Percentiles rank a stretch among this genome's conserved stretches.
phyloP scores from a whole-genome alignment of 2,329 filamentous ascomycete species.

The Fusarium sp. region DNA sequence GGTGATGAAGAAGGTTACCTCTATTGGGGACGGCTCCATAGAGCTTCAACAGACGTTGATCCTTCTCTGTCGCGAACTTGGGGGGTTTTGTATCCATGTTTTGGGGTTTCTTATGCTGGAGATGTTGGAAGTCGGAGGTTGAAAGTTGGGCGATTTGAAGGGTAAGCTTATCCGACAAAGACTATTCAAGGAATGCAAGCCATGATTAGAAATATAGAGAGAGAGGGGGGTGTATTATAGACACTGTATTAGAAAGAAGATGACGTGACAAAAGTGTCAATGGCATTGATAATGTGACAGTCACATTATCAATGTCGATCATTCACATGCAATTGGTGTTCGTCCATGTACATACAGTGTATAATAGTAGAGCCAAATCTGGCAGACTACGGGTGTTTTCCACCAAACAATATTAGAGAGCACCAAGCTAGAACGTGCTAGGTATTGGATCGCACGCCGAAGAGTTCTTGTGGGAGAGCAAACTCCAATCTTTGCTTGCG shows the following conservation, averaged over 20 bases:
- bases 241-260: neutral
- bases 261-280: neutral
- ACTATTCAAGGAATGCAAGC: too few relatives aligned
- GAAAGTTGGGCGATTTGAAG: too few relatives aligned
- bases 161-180: neutral
- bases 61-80: neutral
- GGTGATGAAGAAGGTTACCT: conserved; percentile 29
- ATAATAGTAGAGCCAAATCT: too few relatives aligned
- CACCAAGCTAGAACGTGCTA: neutral
- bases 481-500: conserved; percentile 45
- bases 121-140: neutral
- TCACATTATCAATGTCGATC: neutral
- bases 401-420: neutral
- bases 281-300: neutral
- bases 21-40: conserved; percentile 23
- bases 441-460: neutral
- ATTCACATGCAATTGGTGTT: too few relatives aligned
- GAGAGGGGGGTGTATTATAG: too few relatives aligned
- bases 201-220: too few relatives aligned
- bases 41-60: neutral
- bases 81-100: neutral
- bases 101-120: neutral
- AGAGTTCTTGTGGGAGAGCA: too few relatives aligned
- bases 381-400: too few relatives aligned
- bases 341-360: too few relatives aligned